Evolutionary conservation across 805 yeast genomes (phyloP).

Genomic region (Yarrowia sp.): DNA sequence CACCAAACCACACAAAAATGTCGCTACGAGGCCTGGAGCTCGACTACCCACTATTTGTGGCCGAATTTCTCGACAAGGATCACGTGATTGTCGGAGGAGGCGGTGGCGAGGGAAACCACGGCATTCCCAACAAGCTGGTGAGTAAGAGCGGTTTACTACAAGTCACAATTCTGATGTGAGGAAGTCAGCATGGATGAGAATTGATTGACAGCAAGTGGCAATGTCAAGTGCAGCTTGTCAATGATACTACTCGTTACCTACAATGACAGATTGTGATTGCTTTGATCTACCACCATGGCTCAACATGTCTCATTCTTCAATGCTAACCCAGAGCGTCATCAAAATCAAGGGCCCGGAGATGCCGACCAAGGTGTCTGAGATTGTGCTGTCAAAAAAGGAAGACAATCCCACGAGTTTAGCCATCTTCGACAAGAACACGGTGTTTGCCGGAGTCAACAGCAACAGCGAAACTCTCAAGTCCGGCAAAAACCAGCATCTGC

Average conservation of each 20-base stretch:
- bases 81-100: slow-evolving; percentile 85
- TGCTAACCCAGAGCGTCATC: slow-evolving; percentile 20
- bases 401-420: slow-evolving; percentile 91
- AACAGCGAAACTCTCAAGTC: slow-evolving; percentile 62
- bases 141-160: slow-evolving; percentile 21
- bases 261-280: too few species aligned
- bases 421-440: slow-evolving; percentile 51
- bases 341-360: neutral
- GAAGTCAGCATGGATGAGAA: neutral
- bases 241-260: too few species aligned
- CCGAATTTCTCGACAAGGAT: slow-evolving; percentile 67
- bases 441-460: slow-evolving; percentile 81
- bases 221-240: too few species aligned
- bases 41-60: slow-evolving; percentile 73
- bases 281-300: too few species aligned
- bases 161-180: too few species aligned
- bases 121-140: slow-evolving; percentile 78
- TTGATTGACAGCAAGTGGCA: neutral
- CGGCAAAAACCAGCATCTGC: slow-evolving; percentile 72
- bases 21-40: slow-evolving; percentile 42
- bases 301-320: too few species aligned
- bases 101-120: slow-evolving; percentile 93
- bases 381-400: slow-evolving; percentile 53
- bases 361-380: slow-evolving; percentile 38
- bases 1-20: neutral